Base-by-base conservation (phyloP, 1,139 yeast species). In the Debaryomyces sp. region DNA sequence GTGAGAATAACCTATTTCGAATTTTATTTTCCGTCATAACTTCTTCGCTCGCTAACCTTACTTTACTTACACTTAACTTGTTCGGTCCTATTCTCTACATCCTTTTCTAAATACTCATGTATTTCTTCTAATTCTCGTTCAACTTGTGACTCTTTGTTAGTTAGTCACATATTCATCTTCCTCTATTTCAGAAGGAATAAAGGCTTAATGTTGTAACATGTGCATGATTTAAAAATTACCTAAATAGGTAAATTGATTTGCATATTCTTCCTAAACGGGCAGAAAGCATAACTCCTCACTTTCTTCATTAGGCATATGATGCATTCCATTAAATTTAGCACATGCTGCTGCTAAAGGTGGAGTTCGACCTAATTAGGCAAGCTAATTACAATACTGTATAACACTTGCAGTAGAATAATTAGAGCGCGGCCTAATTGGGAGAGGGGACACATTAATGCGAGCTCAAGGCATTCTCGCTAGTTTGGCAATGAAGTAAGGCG, bases 261-360 rank as follows among this genome's bases (percentile, higher is more conserved):
- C 62, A 54, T 54, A 44, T 52, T 34, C 50, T 52, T 44, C 62
- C 66, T 58, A 46, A 43, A 43, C 54, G 54, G 66, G 64, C 46
- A 37, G 43, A 46, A 43, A 39, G 41, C 44, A 43, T 43, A 50
- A 50, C 64, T 60, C 67, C 66, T 37, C 67, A 54, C 15, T 58
- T 61, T 57, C 69, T 64, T 50, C 47, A 44, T 56, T 56, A 55
- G 67, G 63, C 53, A 54, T 15, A 13, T 38, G 23, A 36, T 4
- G 22, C 10, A 18, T n/a, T n/a, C 15, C 7, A 30, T 21, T n/a
- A 13, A 23, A 5, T 13, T 17, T 17, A 21, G n/a, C 47, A 40
- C 47, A 45, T 45, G 47, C 47, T 26, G 41, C 18, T 12, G 18
- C 10, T 15, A 35, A 30, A 29, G 33, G 47, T 33, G 44, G 47